Conservation (phyloP, 2,329 filamentous ascomycete species). For the Colletotrichum sp. region DNA sequence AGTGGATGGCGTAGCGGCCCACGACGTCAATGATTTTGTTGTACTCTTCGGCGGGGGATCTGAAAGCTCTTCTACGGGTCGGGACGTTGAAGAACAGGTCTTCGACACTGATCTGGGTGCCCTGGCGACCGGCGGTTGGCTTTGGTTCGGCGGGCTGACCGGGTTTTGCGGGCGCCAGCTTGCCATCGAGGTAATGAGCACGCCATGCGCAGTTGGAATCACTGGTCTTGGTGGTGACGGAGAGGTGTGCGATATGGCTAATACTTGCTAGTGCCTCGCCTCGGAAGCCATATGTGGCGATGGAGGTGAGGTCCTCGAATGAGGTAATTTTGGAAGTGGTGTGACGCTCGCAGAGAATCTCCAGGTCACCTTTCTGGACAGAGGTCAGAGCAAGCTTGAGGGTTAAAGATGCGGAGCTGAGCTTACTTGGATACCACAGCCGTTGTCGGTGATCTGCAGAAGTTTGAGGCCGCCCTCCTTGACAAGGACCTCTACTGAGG, state of each 20-base stretch:
- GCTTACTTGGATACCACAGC: slow-evolving; percentile 86
- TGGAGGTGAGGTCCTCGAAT: slow-evolving; percentile 90
- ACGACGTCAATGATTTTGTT: slow-evolving; percentile 97
- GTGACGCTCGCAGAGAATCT: slow-evolving; percentile 93
- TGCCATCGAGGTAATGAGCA: slow-evolving; percentile 85
- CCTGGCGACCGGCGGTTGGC: slow-evolving; percentile 82
- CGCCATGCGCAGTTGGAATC: slow-evolving; percentile 89
- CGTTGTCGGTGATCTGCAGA: slow-evolving; percentile 96
- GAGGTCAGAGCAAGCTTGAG: slow-evolving; percentile 22
- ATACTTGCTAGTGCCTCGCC: slow-evolving; percentile 97
- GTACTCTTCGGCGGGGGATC: slow-evolving; percentile 92
- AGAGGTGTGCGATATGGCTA: slow-evolving; percentile 95
- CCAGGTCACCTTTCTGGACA: slow-evolving; percentile 81
- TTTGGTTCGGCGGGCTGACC: slow-evolving; percentile 88
- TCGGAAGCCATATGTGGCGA: slow-evolving; percentile 96
- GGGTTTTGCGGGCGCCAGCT: slow-evolving; percentile 81
- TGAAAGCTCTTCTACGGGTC: slow-evolving; percentile 85
- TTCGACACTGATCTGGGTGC: slow-evolving; percentile 95
- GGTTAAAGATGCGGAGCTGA: not conserved
- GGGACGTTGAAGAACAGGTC: slow-evolving; percentile 98
- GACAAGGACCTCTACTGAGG: slow-evolving; percentile 85
- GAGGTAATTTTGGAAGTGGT: slow-evolving; percentile 94
- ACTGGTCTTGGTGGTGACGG: slow-evolving; percentile 91
- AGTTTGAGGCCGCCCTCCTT: slow-evolving; percentile 96
- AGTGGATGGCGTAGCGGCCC: slow-evolving; percentile 92